Base-by-base conservation (phyloP, 495 filamentous ascomycete species). In the Rusavskia elegans region DNA sequence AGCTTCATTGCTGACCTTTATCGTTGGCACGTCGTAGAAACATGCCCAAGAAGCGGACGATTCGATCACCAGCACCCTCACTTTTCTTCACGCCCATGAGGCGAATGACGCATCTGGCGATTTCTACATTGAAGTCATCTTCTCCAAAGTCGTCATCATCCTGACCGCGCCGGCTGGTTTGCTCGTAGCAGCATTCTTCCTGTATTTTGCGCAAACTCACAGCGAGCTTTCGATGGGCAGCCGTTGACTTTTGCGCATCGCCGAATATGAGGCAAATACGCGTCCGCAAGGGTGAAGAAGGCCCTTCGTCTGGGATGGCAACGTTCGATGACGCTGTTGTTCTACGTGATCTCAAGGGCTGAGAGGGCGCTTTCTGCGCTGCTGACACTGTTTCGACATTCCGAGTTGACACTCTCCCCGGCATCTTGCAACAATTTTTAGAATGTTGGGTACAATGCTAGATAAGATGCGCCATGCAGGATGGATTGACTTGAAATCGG, bases 11-110 rank as follows among this genome's bases (percentile, higher is more conserved):
- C 64, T 71, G 74, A 74, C 85, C 86, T 69, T 93, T 95, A 63
- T 93, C 88, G 42, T 76, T 78, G 11, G 92, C 80, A 63, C 88
- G 77, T 45, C 78, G 80, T 56, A 99, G 64, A 67, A 93, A 99
- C 37, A 84, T 69, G 19, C 86, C 89, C 58, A 90, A 68, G 64
- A 97, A 96, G 40, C 86, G 75, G 49, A 97, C 72, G 37, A 83
- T 73, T 54, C 85, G 79, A 64, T 99, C 92, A 23, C 88, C 92
- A 4, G 85, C 89, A 29, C 79, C 74, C 68, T 99, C 92, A 36
- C 83, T 83, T 73, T 95, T 96, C 72, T 94, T 95, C 25, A 97
- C 83, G 3, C 80, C 72, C 70, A 97, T 74, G 51, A 89, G 72
- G 39, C 89, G 76, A 52, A 90, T 68, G 37, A 95, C 74, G 59